Percentiles rank a stretch among this genome's conserved stretches.
Conservation (phyloP, 2,329 filamentous ascomycete genomes). For the Fusarium equiseti region DNA sequence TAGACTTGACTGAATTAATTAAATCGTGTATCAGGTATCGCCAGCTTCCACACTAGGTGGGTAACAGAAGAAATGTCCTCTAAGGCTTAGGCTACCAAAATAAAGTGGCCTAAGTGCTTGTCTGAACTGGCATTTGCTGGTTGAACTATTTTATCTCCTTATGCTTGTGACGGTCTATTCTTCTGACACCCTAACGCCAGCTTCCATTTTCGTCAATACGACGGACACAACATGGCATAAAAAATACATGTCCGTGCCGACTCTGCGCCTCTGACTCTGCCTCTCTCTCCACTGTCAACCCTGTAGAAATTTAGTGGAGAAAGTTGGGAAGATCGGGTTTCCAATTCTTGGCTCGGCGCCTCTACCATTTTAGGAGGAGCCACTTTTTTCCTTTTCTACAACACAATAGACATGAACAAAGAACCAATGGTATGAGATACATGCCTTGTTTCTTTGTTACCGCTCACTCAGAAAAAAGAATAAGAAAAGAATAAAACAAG, state of each 20-base stretch:
- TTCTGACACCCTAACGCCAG: not conserved
- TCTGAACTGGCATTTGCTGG: not conserved
- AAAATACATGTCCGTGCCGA: conserved; percentile 12
- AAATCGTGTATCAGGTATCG: conserved; percentile 33
- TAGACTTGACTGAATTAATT: not conserved
- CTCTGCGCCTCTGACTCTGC: not conserved
- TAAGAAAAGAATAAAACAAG: not conserved
- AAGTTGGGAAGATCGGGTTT: conserved; percentile 32
- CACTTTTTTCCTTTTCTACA: conserved; percentile 26
- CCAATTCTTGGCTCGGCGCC: conserved; percentile 24
- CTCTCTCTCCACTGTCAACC: not conserved
- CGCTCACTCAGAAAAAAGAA: not conserved
- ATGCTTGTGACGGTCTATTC: not conserved
- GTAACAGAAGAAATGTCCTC: not conserved
- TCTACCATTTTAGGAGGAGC: conserved; percentile 16
- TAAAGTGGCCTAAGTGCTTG: not conserved
- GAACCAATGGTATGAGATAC: conserved; percentile 9
- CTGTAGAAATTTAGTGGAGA: conserved; percentile 8
- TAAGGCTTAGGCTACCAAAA: not conserved
- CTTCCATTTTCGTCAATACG: not conserved
- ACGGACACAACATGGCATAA: conserved; percentile 6
- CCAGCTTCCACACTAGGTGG: not conserved
- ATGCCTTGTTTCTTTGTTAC: conserved; percentile 1
- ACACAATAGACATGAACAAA: not conserved
- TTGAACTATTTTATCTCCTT: not conserved